Evolutionary conservation across 306 rosid genomes (phyloP), one percentile per base, ranked within the genome.

Genomic region (Vicia sativa): DNA sequence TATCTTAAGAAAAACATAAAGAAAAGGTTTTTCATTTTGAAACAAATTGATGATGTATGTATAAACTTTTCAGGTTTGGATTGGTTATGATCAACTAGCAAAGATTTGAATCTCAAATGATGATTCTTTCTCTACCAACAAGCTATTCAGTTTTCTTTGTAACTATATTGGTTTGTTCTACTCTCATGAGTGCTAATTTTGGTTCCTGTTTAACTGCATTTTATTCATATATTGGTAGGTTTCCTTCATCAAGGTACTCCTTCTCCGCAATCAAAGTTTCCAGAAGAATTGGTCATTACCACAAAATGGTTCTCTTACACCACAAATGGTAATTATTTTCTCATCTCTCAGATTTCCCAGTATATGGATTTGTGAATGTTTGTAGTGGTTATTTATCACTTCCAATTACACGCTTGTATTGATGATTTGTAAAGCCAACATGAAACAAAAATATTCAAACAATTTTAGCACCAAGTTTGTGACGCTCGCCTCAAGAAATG

Each of bases 31-130:
- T n/a, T n/a, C n/a, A n/a, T n/a, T n/a, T n/a, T n/a, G n/a, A n/a
- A n/a, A n/a, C n/a, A n/a, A n/a, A n/a, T n/a, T n/a, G n/a, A n/a
- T n/a, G n/a, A n/a, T n/a, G n/a, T n/a, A n/a, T n/a, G n/a, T n/a
- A n/a, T n/a, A n/a, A n/a, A n/a, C n/a, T n/a, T n/a, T n/a, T n/a
- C n/a, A n/a, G n/a, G n/a, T n/a, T n/a, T n/a, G n/a, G n/a, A n/a
- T n/a, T n/a, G n/a, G n/a, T n/a, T n/a, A n/a, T n/a, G n/a, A n/a
- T n/a, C n/a, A n/a, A n/a, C n/a, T n/a, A 46, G 53, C 66, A 65
- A 72, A 54, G 34, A 59, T 21, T 67, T 72, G 60, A 62, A 23
- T 35, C 78, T 13, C 60, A 72, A 72, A 88, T 86, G 96, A 70
- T 12, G 25, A 60, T 74, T 34, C 73, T 67, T 78, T 79, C 78